A percentile compares a stretch with the other conserved stretches of the same genome.
phyloP scores from a whole-genome alignment of 805 yeast genomes.

The Yarrowia porcina region DNA sequence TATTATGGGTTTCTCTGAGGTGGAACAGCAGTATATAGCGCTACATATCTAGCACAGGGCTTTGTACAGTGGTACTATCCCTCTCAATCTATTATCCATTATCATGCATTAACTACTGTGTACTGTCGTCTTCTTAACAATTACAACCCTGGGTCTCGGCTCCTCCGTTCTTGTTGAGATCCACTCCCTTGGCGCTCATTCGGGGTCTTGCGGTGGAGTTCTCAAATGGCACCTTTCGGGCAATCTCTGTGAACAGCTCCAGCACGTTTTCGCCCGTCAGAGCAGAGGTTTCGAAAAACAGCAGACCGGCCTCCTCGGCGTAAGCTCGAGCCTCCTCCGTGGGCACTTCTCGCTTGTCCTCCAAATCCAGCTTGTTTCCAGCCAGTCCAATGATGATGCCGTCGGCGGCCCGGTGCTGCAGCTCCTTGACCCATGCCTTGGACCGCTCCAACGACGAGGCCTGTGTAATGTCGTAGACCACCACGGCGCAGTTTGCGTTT shows the following conservation, averaged over 20 bases:
- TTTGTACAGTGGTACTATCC: no score
- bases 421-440: constrained; percentile 85
- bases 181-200: constrained; percentile 38
- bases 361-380: constrained; percentile 80
- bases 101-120: constrained; percentile 17
- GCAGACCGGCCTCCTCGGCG: constrained; percentile 51
- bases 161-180: constrained; percentile 33
- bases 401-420: constrained; percentile 74
- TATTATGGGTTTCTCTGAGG: not conserved
- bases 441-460: constrained; percentile 68
- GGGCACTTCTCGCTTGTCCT: constrained; percentile 46
- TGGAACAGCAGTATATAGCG: not conserved
- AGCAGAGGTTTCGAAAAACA: constrained; percentile 63
- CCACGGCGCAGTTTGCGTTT: constrained; percentile 77
- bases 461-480: constrained; percentile 80
- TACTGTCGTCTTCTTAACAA: constrained; percentile 8
- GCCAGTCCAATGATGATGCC: constrained; percentile 78
- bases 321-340: constrained; percentile 47
- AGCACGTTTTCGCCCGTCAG: constrained; percentile 63
- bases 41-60: no score
- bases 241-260: constrained; percentile 46
- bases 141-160: constrained; percentile 13
- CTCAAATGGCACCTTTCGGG: constrained; percentile 49
- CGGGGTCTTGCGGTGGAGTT: constrained; percentile 33
- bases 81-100: not conserved